Base-by-base conservation (phyloP, 345 rosid genomes). In the Boechera retrofracta region DNA sequence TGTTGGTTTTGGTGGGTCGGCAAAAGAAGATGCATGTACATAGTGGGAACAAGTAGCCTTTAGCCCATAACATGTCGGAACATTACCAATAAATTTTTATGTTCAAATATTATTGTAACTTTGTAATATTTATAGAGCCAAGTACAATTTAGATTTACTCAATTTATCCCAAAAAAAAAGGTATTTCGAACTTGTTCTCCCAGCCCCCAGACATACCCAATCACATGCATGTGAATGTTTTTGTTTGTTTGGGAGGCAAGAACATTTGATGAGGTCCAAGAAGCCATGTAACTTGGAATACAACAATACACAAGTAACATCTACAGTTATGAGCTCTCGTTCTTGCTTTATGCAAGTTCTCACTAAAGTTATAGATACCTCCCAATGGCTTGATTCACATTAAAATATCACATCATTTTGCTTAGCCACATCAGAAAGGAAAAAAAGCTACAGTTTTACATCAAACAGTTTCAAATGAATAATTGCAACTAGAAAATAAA, bases 21-120 rank as follows among this genome's bases (percentile, higher is more conserved):
- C 31, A 51, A 26, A 33, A 69, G 38, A 61, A 69, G 64, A 69
- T 76, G 63, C 75, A 69, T 69, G 75, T 24, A 69, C 58, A 3
- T 62, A 39, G 41, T 53, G 41, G 75, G 65, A 56, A 77, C 65
- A 70, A 13, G 28, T 11, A 70, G 51, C 49, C 45, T 54, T 63
- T 44, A 12, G 59, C 65, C 75, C 80, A 77, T 77, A 70, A 12
- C 52, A 54, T 77, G 75, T 77, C 65, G 80, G 65, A 33, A 70
- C 59, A 31, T 33, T 54, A 69, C 64, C 51, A 77, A 36, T 69
- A 28, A 28, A 12, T 15, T 12, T 75, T 0, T 60, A 10, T 39
- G 56, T 60, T 60, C 47, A 10, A 21, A 39, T 61, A 29, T 61
- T 9, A 52, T 41, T 59, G 33, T 60, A 67, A 44, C n/a, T 7